Base-by-base conservation (phyloP, 2,329 filamentous ascomycete genomes). In the Xylaria multiplex region DNA sequence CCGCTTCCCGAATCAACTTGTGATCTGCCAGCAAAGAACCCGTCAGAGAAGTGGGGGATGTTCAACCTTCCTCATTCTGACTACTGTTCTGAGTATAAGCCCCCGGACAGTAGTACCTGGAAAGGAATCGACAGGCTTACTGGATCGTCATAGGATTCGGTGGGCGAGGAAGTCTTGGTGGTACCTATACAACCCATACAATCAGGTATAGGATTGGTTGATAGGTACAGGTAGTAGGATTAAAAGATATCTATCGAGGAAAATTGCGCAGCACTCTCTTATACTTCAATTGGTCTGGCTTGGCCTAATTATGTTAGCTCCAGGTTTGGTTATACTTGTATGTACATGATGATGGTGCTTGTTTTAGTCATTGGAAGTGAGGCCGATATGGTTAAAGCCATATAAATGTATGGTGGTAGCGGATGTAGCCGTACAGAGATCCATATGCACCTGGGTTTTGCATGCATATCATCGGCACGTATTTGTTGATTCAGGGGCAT, bases 401-500 rank as follows among this genome's bases (percentile, higher is more conserved):
- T 40, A 19, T 19, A 19, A 40, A 42, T 32, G 40, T 45, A n/a
- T 40, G 11, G 50, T 42, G 30, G 32, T 14, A 52, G 49, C 59
- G 35, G 35, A 37, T 37, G 35, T 13, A 37, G 35, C 35, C 35
- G 35, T 37, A 37, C 35, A 37, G 27, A 27, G 27, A 2, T 37
- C 7, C 8, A 37, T 24, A 64, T 49, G 53, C 46, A 49, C 32
- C 40, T 59, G 37, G 50, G 46, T 58, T 54, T 59, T 35, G 16
- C 49, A 48, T 64, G 57, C 42, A 61, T 46, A 24, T 24, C 54
- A 61, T 57, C 45, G 22, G 52, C 30, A 45, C 22, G 43, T 32
- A 55, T 59, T 57, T 32, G 53, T 48, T 40, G 37, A 59, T 54
- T 63, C 57, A 68, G 65, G 68, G 62, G 65, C 60, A 43, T 22